A percentile compares a stretch with the other conserved stretches of the same genome.
Conservation (phyloP, 228 moss, liverwort and hornwort species). For the Sphagnum fallax region DNA sequence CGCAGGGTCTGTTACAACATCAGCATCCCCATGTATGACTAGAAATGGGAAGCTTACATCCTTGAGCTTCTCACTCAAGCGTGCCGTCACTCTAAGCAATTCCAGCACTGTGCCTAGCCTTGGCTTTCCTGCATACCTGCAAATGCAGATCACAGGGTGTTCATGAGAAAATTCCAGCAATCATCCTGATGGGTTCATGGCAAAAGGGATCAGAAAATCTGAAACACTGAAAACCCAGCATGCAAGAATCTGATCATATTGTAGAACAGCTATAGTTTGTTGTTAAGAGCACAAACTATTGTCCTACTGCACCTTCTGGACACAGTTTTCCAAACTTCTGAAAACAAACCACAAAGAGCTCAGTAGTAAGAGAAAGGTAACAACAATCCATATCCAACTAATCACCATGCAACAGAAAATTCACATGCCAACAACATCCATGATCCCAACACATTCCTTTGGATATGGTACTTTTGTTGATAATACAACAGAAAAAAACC, state of each 20-base stretch:
- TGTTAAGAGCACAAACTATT: too few relatives aligned
- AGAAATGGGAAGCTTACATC: slow-evolving; percentile 79
- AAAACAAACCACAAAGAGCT: too few relatives aligned
- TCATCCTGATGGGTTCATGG: neutral
- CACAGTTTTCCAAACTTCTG: too few relatives aligned
- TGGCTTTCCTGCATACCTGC: slow-evolving; percentile 79
- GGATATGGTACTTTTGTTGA: neutral
- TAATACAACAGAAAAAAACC: too few relatives aligned
- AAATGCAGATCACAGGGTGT: neutral
- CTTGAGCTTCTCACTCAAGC: slow-evolving; percentile 57
- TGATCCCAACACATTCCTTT: neutral
- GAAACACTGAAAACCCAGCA: neutral
- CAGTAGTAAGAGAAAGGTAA: too few relatives aligned
- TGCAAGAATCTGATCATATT: neutral
- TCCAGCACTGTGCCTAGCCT: slow-evolving; percentile 83
- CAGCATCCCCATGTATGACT: slow-evolving; percentile 76
- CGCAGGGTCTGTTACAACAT: slow-evolving; percentile 84
- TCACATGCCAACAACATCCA: neutral
- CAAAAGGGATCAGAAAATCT: neutral
- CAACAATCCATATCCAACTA: too few relatives aligned
- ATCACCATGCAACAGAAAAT: neutral
- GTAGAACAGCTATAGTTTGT: neutral
- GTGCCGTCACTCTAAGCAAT: slow-evolving; percentile 54
- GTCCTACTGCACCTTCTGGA: too few relatives aligned
- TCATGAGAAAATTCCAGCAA: neutral